These are phyloP conservation scores for Myxozyma neglecta DNA, from an alignment of 805 yeast genomes.

Conservation along the genomic window DNA sequence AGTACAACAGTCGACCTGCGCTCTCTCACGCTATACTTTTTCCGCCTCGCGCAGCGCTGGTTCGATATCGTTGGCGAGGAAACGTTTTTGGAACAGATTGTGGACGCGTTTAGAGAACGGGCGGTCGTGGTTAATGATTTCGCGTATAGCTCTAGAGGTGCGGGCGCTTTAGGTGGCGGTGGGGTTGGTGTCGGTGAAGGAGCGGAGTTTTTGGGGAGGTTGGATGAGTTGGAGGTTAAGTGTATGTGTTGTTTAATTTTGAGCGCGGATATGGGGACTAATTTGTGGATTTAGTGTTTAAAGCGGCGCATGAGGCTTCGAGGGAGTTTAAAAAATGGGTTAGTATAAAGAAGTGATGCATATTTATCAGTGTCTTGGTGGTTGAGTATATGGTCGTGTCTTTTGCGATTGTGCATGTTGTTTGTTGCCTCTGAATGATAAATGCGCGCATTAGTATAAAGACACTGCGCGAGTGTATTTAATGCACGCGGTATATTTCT, in stretches of 20 bases:
- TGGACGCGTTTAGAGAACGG: constrained; percentile 57
- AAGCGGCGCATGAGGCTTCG: constrained; percentile 27
- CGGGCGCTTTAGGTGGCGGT: constrained; percentile 45
- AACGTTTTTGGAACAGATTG: constrained; percentile 55
- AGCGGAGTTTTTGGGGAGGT: constrained; percentile 56
- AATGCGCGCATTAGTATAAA: too few species aligned
- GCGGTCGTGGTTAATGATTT: constrained; percentile 70
- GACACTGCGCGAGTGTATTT: too few species aligned
- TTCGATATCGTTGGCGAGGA: constrained; percentile 65
- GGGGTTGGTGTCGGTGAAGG: constrained; percentile 45
- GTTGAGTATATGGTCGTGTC: too few species aligned
- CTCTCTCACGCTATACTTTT: constrained; percentile 64
- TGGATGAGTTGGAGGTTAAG: constrained; percentile 75
- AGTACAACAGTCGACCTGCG: constrained; percentile 67
- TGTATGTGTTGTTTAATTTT: constrained; percentile 26
- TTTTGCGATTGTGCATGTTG: not conserved
- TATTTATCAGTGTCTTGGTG: too few species aligned
- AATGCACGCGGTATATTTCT: too few species aligned
- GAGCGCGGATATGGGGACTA: not conserved
- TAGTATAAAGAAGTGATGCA: constrained; percentile 15
- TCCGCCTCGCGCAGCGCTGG: constrained; percentile 75
- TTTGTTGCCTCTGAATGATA: not conserved
- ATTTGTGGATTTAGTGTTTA: constrained; percentile 10
- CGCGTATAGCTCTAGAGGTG: constrained; percentile 53
- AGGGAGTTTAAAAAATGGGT: constrained; percentile 27